Conservation (phyloP, 768 basidiomycete species). For the Albatrellus ellisii region DNA sequence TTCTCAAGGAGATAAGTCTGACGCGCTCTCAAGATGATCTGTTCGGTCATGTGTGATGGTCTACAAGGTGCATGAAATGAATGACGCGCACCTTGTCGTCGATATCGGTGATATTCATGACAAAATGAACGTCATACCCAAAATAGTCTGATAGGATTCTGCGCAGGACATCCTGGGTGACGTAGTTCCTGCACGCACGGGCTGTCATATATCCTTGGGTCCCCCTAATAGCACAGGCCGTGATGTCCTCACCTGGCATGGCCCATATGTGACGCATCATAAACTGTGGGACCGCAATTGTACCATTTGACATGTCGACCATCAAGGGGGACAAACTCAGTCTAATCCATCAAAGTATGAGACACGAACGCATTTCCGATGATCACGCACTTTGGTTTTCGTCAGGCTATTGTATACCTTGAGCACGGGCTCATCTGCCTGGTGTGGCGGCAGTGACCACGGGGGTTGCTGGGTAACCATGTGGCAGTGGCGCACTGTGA, state of each 20-base stretch:
- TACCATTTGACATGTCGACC: constrained; percentile 91
- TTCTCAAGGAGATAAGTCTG: constrained; percentile 60
- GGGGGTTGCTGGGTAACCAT: constrained; percentile 53
- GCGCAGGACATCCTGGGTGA: constrained; percentile 85
- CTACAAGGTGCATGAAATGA: neutral
- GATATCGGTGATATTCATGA: constrained; percentile 99
- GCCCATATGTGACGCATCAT: constrained; percentile 97
- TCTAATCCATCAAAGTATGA: constrained; percentile 27
- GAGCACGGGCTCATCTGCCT: constrained; percentile 47
- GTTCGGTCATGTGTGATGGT: neutral
- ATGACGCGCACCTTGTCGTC: constrained; percentile 75
- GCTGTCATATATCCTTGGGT: neutral
- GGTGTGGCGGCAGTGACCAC: constrained; percentile 35
- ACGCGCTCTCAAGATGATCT: constrained; percentile 92
- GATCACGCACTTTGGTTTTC: constrained; percentile 55
- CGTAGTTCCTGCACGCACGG: constrained; percentile 63
- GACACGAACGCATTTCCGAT: constrained; percentile 1
- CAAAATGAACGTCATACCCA: constrained; percentile 94
- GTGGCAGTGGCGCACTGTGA: no score
- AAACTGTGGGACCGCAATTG: constrained; percentile 97
- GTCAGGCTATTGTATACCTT: constrained; percentile 92
- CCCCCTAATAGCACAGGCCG: neutral
- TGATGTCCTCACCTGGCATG: constrained; percentile 70
- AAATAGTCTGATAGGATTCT: constrained; percentile 93
- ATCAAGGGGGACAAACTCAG: constrained; percentile 57